Evolutionary conservation across 805 yeast species (phyloP), one percentile per base, ranked within the genome.

Genomic region (Suhomyces faveliae): DNA sequence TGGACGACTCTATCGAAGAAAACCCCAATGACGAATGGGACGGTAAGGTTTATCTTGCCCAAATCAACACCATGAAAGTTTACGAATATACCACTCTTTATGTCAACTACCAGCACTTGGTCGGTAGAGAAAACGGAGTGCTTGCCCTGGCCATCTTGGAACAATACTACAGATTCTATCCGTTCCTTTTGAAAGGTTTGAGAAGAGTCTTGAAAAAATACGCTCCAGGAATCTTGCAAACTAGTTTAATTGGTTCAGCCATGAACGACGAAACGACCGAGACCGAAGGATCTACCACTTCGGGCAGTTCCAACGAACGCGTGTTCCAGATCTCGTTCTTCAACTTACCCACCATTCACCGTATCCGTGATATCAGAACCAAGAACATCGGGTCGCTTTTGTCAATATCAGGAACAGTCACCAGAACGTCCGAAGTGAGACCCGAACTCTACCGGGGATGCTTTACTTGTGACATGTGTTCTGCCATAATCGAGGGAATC

Each of bases 391-490:
- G 98, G 12, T 76, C 87, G 8, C 76, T 92, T 51, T 77, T 89
- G 71, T 76, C 92, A 8, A 87, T 92, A 27, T 83, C 92, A 7
- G 99, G 98, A 47, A 94, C 99, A 0, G 96, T 94, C 4, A 92
- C 98, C 0, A 81, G 98, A 64, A 89, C 98, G 0, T 85, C 95
- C 19, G 98, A 94, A 69, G 97, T 94, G 10, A 81, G 98, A 49
- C 99, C 99, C 0, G 99, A 94, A 67, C 76, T 94, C 51, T 89
- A 77, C 72, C 81, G 78, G 50, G 99, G 89, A 11, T 79, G 91
- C 22, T 94, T 94, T 66, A 81, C 88, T 1, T 94, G 99, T 73
- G 96, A 89, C 58, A 72, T 81, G 62, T 94, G 99, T 67, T 79
- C 87, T 43, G 87, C 97, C 0, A 72, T 85, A 1, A 85, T 91